A percentile compares a stretch with the other conserved stretches of the same genome.
phyloP scores from a whole-genome alignment of 345 rosid species.

The Hibiscus mutabilis region DNA sequence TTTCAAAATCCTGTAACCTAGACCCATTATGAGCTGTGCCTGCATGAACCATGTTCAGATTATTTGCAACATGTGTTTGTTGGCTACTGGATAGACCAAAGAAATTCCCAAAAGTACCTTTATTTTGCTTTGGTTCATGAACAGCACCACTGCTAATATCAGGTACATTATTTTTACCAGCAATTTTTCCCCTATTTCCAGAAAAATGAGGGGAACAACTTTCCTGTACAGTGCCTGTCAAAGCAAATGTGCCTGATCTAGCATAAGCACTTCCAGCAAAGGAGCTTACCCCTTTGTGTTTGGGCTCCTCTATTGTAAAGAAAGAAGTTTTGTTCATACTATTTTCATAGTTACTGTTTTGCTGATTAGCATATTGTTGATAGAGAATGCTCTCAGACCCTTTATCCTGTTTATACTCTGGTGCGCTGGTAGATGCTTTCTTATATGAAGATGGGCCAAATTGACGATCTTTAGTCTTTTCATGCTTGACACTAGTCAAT shows the following conservation, averaged over 20 bases:
- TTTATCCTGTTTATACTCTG: constrained; percentile 17
- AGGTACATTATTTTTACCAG: constrained; percentile 11
- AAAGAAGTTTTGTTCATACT: constrained; percentile 10
- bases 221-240: constrained; percentile 15
- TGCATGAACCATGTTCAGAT: constrained; percentile 15
- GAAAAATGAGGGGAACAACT: constrained; percentile 7
- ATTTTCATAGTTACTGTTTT: constrained; percentile 7
- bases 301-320: neutral
- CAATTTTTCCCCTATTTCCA: constrained; percentile 5
- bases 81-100: constrained; percentile 12
- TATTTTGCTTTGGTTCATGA: constrained; percentile 24
- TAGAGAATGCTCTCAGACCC: constrained; percentile 9
- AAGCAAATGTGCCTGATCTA: constrained; percentile 13
- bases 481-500: constrained; percentile 6
- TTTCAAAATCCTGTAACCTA: constrained; percentile 17
- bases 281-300: constrained; percentile 3
- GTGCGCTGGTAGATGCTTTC: constrained; percentile 9
- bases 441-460: constrained; percentile 12
- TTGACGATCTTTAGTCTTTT: constrained; percentile 7
- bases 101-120: constrained; percentile 17
- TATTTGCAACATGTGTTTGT: constrained; percentile 16
- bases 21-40: constrained; percentile 14
- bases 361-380: constrained; percentile 11
- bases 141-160: constrained; percentile 10
- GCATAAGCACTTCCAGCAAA: constrained; percentile 12